phyloP scores from a whole-genome alignment of 352 stramenopile species.

The Globisporangium nagaii region DNA sequence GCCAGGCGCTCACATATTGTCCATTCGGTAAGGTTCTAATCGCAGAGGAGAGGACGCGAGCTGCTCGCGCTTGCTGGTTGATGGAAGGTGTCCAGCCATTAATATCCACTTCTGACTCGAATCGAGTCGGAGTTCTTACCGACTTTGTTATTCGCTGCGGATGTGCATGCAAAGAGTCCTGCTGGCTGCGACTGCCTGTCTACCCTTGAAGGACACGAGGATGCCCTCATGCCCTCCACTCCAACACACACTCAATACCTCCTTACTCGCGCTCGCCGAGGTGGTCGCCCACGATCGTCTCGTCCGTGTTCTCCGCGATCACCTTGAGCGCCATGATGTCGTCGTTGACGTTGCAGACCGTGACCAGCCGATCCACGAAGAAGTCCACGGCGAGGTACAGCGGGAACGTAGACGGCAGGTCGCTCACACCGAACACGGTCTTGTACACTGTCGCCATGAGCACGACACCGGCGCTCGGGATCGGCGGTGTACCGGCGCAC shows the following conservation, averaged over 20 bases:
- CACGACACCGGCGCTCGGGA: conserved; percentile 42
- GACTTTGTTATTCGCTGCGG: too few species aligned
- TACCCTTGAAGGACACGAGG: too few species aligned
- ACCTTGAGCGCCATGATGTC: conserved; percentile 76
- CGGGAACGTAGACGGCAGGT: conserved; percentile 45
- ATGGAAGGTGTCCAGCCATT: too few species aligned
- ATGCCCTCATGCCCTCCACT: too few species aligned
- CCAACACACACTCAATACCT: not conserved
- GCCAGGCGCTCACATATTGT: too few species aligned
- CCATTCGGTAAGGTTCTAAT: too few species aligned
- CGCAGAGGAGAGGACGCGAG: too few species aligned
- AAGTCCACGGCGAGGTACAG: conserved; percentile 63
- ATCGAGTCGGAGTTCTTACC: conserved; percentile 1
- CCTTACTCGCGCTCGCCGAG: conserved; percentile 35
- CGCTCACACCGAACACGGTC: conserved; percentile 41
- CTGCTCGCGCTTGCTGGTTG: too few species aligned
- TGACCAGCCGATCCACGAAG: conserved; percentile 57
- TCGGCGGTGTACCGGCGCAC: conserved; percentile 42
- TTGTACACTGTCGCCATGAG: conserved; percentile 65
- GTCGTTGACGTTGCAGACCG: conserved; percentile 74
- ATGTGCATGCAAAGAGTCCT: too few species aligned
- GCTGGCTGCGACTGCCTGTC: too few species aligned
- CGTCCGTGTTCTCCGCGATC: conserved; percentile 66
- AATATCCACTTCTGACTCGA: not conserved
- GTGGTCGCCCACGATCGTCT: conserved; percentile 53